Percentiles rank a stretch among this genome's conserved stretches.
phyloP scores from a whole-genome alignment of 805 yeast species.

The Cyberlindnera japonica region DNA sequence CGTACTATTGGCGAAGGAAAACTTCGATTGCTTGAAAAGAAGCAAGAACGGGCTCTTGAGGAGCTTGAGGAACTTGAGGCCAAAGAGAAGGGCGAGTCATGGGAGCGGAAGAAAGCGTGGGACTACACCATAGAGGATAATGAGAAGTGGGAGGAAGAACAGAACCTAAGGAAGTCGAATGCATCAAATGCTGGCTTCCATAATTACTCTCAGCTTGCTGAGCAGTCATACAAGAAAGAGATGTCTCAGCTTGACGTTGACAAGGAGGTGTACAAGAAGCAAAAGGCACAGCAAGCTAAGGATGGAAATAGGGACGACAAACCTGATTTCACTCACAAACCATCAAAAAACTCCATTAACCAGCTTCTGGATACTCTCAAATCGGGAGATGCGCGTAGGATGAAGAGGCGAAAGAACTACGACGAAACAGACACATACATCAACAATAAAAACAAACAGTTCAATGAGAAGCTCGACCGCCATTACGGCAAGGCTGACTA shows the following conservation, averaged over 20 bases:
- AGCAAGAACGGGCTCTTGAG: slow-evolving; percentile 34
- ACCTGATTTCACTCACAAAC: slow-evolving; percentile 32
- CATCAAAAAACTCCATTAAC: slow-evolving; percentile 34
- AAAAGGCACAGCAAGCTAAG: slow-evolving; percentile 29
- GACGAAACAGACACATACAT: slow-evolving; percentile 37
- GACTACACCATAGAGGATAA: slow-evolving; percentile 62
- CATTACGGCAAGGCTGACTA: slow-evolving; percentile 16
- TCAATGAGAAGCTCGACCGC: slow-evolving; percentile 63
- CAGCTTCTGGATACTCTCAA: slow-evolving; percentile 29
- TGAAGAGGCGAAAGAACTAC: slow-evolving; percentile 37
- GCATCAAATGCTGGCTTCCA: slow-evolving; percentile 37
- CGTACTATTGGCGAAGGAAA: slow-evolving; percentile 24
- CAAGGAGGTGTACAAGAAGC: slow-evolving; percentile 40
- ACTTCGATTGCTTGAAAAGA: slow-evolving; percentile 30
- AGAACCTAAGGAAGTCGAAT: slow-evolving; percentile 29
- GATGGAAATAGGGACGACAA: slow-evolving; percentile 10
- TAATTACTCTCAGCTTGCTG: slow-evolving; percentile 55
- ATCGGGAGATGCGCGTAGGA: slow-evolving; percentile 28
- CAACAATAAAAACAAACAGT: slow-evolving; percentile 70
- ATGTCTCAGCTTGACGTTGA: slow-evolving; percentile 36
- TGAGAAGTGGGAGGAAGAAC: slow-evolving; percentile 54
- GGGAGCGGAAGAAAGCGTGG: slow-evolving; percentile 43
- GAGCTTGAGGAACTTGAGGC: slow-evolving; percentile 32
- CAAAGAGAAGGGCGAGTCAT: slow-evolving; percentile 36
- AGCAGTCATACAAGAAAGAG: slow-evolving; percentile 54